These are phyloP conservation scores for Teunomyces pallodes DNA, from an alignment of 805 yeast species.

Conservation along the genomic window DNA sequence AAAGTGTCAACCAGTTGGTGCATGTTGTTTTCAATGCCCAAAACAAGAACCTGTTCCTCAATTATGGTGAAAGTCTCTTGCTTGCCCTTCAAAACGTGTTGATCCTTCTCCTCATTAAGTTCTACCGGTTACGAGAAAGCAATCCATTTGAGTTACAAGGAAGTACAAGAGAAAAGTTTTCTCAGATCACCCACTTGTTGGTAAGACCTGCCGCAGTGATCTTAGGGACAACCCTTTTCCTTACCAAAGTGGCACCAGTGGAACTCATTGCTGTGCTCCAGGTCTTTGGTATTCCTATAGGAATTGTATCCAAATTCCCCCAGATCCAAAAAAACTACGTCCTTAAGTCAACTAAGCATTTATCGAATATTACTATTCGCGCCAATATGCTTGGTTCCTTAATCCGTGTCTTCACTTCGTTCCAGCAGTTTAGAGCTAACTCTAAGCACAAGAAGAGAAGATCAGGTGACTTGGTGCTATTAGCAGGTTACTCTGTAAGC, in stretches of 20 bases:
- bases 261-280: slow-evolving; percentile 28
- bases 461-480: slow-evolving; percentile 29
- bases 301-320: slow-evolving; percentile 37
- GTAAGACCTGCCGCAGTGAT: slow-evolving; percentile 26
- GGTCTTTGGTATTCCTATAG: slow-evolving; percentile 37
- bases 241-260: slow-evolving; percentile 32
- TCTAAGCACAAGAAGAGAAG: slow-evolving; percentile 13
- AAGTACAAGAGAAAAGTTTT: neutral
- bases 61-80: slow-evolving; percentile 41
- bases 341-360: slow-evolving; percentile 36
- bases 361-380: slow-evolving; percentile 36
- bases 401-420: slow-evolving; percentile 39
- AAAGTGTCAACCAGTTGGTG: slow-evolving; percentile 33
- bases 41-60: slow-evolving; percentile 31
- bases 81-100: slow-evolving; percentile 38
- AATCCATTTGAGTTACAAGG: neutral
- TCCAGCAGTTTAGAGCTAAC: slow-evolving; percentile 25
- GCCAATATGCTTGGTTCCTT: slow-evolving; percentile 41
- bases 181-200: slow-evolving; percentile 15
- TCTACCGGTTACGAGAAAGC: slow-evolving; percentile 24
- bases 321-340: slow-evolving; percentile 35
- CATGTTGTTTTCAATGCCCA: slow-evolving; percentile 40
- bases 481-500: slow-evolving; percentile 38
- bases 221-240: slow-evolving; percentile 24
- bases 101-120: slow-evolving; percentile 35